Base-by-base conservation (phyloP, 306 rosid species). In the Cucurbita moschata region DNA sequence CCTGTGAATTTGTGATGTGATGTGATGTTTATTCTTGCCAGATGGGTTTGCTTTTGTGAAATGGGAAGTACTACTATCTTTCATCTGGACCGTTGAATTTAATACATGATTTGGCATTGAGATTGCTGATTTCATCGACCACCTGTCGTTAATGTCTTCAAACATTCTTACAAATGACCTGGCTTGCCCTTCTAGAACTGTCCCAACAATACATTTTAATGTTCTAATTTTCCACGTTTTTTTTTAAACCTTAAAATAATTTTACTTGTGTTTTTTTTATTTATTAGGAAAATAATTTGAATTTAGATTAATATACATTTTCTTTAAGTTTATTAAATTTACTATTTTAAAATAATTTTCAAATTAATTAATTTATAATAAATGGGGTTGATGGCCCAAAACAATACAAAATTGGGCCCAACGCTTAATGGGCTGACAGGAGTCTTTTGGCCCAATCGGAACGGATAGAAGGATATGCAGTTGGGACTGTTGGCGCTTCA, bases 131-230 rank as follows among this genome's bases (percentile, higher is more conserved):
- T 65, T 21, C 55, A 67, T 67, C 52, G n/a, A 42, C 5, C 40
- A 46, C 21, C 40, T 67, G 72, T 67, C 72, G 46, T 67, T 44
- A 46, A 67, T 67, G 72, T 67, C 72, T 21, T 67, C 72, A 67
- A 67, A 67, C 72, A 67, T 67, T 67, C 72, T 67, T 67, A 46
- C 72, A 67, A 42, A 67, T 67, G 10, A 67, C 19, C 72, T 67
- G 72, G 4, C 72, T 21, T 46, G n/a, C 47, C 3, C 40, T 67
- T 40, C 53, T 65, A 65, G 53, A 43, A 40, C 52, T 67, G 72
- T 46, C 39, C 56, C 51, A 64, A 18, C n/a, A 5, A 44, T 38
- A 66, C 16, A n/a, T 10, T 43, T 43, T 21, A 66, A 11, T 44
- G 38, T 21, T 43, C 4, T 8, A 64, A 39, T 10, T 11, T n/a